Base-by-base conservation (phyloP, 768 basidiomycete species). In the Tylopilus sp. region DNA sequence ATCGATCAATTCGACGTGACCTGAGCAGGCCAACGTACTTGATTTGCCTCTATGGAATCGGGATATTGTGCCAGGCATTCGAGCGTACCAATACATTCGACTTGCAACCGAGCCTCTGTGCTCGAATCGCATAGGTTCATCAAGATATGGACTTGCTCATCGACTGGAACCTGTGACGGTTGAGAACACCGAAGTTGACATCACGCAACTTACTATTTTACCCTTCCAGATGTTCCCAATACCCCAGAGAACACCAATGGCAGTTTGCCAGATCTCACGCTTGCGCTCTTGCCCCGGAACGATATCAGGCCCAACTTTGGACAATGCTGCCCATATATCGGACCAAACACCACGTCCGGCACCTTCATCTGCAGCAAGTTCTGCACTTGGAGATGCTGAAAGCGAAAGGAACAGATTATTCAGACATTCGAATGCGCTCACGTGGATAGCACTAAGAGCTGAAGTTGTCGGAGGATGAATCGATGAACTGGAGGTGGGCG, bases 391-490 rank as follows among this genome's bases (percentile, higher is more conserved):
- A 4, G 75, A 68, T 0, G 79, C 73, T 3, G 83, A 77, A 12
- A 88, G 75, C 3, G 91, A 85, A 31, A 95, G 74, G 61, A 95
- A 86, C 35, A 94, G 75, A 63, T 98, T 97, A 62, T 90, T 93
- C 42, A 98, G 75, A 62, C 93, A 93, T 65, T 95, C 92, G 23
- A 95, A 75, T 10, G 92, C 89, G 56, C 85, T 78, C 50, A 91
- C 75, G 63, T 97, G 94, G 45, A 95, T 82, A 7, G 87, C 82
- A 55, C 88, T 80, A 40, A 98, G 79, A 10, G 77, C 87, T 22
- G 92, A 90, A 0, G 94, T 95, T 12, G 86, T 93, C 2, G 94
- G 94, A 36, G 92, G 90, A 63, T 95, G 90, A 20, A 78, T 73
- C 0, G 91, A 93, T 11, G 80, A 80, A 5, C 78, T 69, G 21